These are phyloP conservation scores for Ceratocystis destructans DNA, from an alignment of 2,329 filamentous ascomycete genomes.

Conservation along the genomic window DNA sequence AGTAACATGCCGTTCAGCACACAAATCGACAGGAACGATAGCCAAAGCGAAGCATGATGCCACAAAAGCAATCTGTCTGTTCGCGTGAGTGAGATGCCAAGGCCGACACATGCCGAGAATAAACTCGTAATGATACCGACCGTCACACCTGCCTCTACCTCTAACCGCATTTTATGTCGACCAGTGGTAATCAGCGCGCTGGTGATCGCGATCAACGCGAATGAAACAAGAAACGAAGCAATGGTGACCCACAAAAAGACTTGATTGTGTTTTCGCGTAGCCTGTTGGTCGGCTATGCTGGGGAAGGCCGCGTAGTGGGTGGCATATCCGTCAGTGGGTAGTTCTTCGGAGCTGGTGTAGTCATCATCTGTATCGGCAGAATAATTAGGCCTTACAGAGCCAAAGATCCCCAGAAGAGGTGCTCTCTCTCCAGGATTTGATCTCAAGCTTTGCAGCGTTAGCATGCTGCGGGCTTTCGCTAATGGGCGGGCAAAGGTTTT, in stretches of 20 bases:
- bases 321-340: conserved; percentile 37
- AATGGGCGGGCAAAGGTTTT: conserved; percentile 37
- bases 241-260: conserved; percentile 42
- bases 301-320: conserved; percentile 41
- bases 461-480: conserved; percentile 39
- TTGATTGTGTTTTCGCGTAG: conserved; percentile 38
- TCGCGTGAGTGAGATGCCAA: conserved; percentile 45
- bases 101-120: conserved; percentile 46
- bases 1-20: conserved; percentile 34
- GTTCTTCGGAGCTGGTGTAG: conserved; percentile 41
- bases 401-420: conserved; percentile 23
- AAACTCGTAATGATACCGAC: conserved; percentile 55
- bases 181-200: conserved; percentile 54
- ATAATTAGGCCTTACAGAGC: not conserved
- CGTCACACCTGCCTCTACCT: conserved; percentile 60
- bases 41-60: conserved; percentile 32
- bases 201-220: conserved; percentile 51
- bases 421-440: conserved; percentile 23
- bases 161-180: conserved; percentile 49
- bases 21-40: conserved; percentile 28
- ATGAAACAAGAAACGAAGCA: conserved; percentile 43
- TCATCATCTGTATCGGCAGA: conserved; percentile 24
- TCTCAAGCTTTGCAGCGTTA: conserved; percentile 23
- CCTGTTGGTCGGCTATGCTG: conserved; percentile 37
- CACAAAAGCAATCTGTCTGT: conserved; percentile 31